Evolutionary conservation across 2,329 filamentous ascomycete species (phyloP), one percentile per base, ranked within the genome.

Genomic region (Apiospora sp.): DNA sequence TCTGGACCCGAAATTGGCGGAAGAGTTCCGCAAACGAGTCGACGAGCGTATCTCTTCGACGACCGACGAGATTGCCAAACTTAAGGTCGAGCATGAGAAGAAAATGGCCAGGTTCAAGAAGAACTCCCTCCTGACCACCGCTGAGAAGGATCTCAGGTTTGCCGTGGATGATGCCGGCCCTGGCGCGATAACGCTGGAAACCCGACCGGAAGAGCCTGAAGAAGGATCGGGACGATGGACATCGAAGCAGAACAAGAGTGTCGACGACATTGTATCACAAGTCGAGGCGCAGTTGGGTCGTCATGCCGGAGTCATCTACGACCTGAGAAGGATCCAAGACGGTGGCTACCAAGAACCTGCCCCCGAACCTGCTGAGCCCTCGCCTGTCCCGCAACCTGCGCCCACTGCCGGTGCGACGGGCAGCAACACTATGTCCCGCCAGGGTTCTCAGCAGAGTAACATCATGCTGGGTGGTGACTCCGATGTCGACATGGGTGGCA

Each of bases 11-110:
- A 93, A 90, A n/a, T 90, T 96, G 78, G 90, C 95, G 0, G 92
- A 94, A 64, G 92, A 96, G 76, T 98, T 98, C 82, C 91, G 93
- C 72, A 92, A 93, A 79, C 91, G 95, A 48, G 93, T 95, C 1
- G 85, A 89, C 30, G 90, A 92, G 68, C 92, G 93, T 79, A 88
- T 96, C 14, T 88, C 90, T 12, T 89, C 93, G 41, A 93, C 94
- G 69, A 90, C 93, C 74, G 90, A 90, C 0, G 95, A 98, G 78
- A 94, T 98, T 71, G 93, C 95, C 77, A 91, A 90, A 76, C 92
- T 98, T 89, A 94, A 94, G 82, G 89, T 89, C 46, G 90, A 92
- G 41, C 96, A 99, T 81, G 91, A 90, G 3, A 91, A 90, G 78
- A 89, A 92, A 72, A 89, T 98, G 84, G 90, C 91, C 34, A 92